Conservation (phyloP, 805 yeast genomes). For the Pichia heedii region DNA sequence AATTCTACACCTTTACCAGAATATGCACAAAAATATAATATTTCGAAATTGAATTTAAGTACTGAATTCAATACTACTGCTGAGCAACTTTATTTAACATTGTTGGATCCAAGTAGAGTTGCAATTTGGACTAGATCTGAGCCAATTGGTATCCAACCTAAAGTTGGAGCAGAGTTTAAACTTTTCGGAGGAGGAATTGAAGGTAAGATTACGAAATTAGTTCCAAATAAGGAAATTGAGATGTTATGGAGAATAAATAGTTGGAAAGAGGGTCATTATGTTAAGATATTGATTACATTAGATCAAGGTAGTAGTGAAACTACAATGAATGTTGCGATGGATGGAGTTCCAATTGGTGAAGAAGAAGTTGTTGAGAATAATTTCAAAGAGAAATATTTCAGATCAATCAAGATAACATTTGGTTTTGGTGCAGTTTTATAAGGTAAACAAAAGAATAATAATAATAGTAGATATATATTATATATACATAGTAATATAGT, state of each 20-base stretch:
- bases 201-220: constrained; percentile 58
- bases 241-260: constrained; percentile 82
- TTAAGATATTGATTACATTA: constrained; percentile 56
- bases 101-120: constrained; percentile 67
- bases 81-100: constrained; percentile 70
- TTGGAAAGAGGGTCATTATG: constrained; percentile 83
- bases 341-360: constrained; percentile 92
- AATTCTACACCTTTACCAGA: constrained; percentile 7
- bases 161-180: constrained; percentile 53
- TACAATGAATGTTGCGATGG: constrained; percentile 63
- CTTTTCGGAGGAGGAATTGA: constrained; percentile 83
- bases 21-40: constrained; percentile 61
- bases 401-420: constrained; percentile 82
- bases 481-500: too few species aligned
- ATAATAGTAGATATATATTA: neutral
- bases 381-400: constrained; percentile 83
- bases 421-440: constrained; percentile 92
- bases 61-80: constrained; percentile 83
- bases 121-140: constrained; percentile 86
- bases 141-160: constrained; percentile 44
- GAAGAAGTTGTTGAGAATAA: constrained; percentile 80
- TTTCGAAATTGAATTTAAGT: constrained; percentile 68
- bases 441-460: neutral
- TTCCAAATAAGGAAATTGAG: constrained; percentile 48
- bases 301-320: constrained; percentile 83